A percentile compares a stretch with the other conserved stretches of the same genome.
Evolutionary conservation across 129 eudicot species (phyloP).

Genomic region (Solidago caesia): DNA sequence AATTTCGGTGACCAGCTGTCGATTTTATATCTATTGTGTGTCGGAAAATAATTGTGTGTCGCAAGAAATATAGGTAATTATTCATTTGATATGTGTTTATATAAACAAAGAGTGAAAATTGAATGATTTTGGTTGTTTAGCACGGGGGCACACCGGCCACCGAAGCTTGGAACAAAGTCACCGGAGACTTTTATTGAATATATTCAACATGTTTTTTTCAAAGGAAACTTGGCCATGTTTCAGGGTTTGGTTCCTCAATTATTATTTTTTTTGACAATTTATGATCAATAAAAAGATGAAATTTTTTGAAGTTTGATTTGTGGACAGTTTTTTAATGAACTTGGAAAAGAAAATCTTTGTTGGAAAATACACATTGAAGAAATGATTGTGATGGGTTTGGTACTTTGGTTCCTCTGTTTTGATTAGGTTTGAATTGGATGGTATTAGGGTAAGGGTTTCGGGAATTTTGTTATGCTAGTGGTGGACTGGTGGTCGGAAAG

Average conservation of each 20-base stretch:
- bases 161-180: slow-evolving; percentile 54
- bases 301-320: background rate
- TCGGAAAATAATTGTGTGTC: no score
- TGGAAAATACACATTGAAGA: slow-evolving; percentile 6
- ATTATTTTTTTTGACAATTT: background rate
- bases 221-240: slow-evolving; percentile 10
- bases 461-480: no score
- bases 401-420: no score
- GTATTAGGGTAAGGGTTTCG: no score
- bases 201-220: slow-evolving; percentile 42
- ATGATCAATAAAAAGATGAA: background rate
- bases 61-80: no score
- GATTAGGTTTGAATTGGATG: no score
- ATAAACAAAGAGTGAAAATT: no score
- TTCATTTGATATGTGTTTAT: no score
- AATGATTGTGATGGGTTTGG: background rate
- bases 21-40: no score
- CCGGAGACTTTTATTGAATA: slow-evolving; percentile 58
- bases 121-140: slow-evolving; percentile 10
- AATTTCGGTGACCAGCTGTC: no score
- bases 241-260: background rate
- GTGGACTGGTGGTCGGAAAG: no score
- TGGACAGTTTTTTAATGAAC: slow-evolving; percentile 1
- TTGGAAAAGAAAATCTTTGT: background rate
- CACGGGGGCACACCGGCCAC: slow-evolving; percentile 54